Conservation (phyloP, 2,329 filamentous ascomycete species). For the Shiraia bambusicola region DNA sequence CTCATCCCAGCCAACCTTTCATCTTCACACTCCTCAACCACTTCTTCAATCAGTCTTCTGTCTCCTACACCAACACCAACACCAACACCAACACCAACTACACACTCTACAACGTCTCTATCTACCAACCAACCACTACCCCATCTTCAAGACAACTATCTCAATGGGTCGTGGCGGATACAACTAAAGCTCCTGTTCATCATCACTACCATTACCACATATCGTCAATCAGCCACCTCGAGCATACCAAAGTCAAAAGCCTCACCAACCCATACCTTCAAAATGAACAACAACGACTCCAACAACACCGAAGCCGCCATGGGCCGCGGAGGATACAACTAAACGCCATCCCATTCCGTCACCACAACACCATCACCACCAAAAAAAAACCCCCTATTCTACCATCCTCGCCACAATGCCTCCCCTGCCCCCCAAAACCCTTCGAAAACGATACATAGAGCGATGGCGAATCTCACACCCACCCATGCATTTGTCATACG, state of each 20-base stretch:
- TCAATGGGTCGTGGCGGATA: constrained; percentile 45
- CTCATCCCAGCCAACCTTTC: constrained; percentile 16
- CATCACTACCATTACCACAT: constrained; percentile 5
- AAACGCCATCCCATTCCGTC: constrained; percentile 17
- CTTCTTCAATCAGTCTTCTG: constrained; percentile 12
- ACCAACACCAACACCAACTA: neutral
- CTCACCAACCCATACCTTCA: constrained; percentile 19
- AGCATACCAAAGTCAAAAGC: neutral
- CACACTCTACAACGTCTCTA: neutral
- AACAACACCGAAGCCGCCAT: constrained; percentile 20
- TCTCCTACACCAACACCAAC: constrained; percentile 3
- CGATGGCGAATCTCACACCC: constrained; percentile 21
- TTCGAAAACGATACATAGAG: constrained; percentile 30
- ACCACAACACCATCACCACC: constrained; percentile 12
- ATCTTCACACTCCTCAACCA: constrained; percentile 16
- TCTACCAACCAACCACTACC: constrained; percentile 4
- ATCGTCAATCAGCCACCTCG: neutral
- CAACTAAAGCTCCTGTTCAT: constrained; percentile 37
- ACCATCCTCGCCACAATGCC: constrained; percentile 4
- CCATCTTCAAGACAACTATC: constrained; percentile 7
- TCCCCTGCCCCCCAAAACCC: constrained; percentile 16
- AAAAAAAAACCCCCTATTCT: constrained; percentile 6
- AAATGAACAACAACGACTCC: constrained; percentile 5
- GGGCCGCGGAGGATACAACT: constrained; percentile 43
- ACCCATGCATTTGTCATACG: neutral